Conservation (phyloP, 176 grass and related monocot genomes). For the Secale cereale region DNA sequence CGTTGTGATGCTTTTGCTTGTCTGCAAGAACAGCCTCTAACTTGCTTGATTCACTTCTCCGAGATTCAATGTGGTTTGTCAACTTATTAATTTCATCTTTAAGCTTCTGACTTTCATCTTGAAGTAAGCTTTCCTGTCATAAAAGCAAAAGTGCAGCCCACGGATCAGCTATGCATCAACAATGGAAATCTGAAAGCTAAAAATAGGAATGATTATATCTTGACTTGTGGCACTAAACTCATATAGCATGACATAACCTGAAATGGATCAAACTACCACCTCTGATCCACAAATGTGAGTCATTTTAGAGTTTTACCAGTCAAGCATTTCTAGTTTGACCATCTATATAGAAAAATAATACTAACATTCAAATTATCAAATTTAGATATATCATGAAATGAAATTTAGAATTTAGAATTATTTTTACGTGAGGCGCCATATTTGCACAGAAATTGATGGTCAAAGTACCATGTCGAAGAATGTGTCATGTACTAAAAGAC, state of each 20-base stretch:
- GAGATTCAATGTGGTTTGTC: conserved; percentile 58
- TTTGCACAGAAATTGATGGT: neutral
- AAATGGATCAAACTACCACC: conserved; percentile 27
- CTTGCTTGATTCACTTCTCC: conserved; percentile 53
- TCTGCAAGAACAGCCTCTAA: conserved; percentile 56
- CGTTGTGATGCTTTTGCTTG: conserved; percentile 59
- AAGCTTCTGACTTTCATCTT: conserved; percentile 93
- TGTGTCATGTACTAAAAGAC: neutral
- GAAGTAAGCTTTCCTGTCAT: conserved; percentile 74
- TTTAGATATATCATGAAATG: neutral
- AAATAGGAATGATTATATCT: conserved; percentile 4
- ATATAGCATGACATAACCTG: neutral
- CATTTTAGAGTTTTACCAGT: neutral
- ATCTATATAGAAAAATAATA: neutral
- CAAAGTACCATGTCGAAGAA: neutral
- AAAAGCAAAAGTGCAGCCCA: conserved; percentile 24
- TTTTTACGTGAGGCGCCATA: neutral
- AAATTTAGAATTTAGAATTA: neutral
- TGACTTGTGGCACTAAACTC: neutral
- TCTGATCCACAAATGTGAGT: neutral
- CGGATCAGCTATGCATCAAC: conserved; percentile 5
- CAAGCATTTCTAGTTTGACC: neutral
- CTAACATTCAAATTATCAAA: neutral
- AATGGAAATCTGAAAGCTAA: neutral
- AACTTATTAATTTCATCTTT: conserved; percentile 67